These are phyloP conservation scores for Diplocarpon mali DNA, from an alignment of 2,329 filamentous ascomycete species.

Conservation along the genomic window DNA sequence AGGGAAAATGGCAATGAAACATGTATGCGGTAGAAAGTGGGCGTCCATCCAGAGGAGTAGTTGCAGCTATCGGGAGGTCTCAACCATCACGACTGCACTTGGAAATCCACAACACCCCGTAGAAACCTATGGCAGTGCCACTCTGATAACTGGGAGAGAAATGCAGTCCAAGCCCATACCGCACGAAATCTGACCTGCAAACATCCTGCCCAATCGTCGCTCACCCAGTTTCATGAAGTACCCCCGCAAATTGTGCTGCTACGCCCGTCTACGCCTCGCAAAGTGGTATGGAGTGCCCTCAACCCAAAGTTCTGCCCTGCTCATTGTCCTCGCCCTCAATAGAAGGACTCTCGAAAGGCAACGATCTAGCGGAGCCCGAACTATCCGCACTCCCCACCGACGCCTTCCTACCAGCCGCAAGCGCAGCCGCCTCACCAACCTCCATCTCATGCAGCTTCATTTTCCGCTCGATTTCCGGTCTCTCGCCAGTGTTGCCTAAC, in stretches of 20 bases:
- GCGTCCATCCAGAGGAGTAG: too few species aligned
- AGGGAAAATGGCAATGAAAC: too few species aligned
- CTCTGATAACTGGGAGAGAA: too few species aligned
- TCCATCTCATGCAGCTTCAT: conserved; percentile 49
- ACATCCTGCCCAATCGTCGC: neutral
- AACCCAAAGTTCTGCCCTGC: neutral
- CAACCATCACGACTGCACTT: too few species aligned
- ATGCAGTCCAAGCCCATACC: too few species aligned
- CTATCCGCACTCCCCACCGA: conserved; percentile 19
- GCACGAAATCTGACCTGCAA: too few species aligned
- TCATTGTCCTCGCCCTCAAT: conserved; percentile 8
- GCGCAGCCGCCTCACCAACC: conserved; percentile 43
- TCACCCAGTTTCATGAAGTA: neutral
- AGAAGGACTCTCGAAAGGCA: neutral
- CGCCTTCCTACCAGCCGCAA: conserved; percentile 25
- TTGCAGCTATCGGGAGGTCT: too few species aligned
- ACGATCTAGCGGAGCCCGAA: conserved; percentile 1
- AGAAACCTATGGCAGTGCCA: too few species aligned
- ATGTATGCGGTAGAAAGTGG: too few species aligned
- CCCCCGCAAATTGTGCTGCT: neutral
- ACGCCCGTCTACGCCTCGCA: neutral
- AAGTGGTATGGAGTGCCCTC: neutral
- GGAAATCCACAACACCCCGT: too few species aligned
- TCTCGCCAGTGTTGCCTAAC: conserved; percentile 16
- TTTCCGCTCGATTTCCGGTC: conserved; percentile 30